Base-by-base conservation (phyloP, 1,139 yeast species). In the Magnusiomyces tetraspermus region DNA sequence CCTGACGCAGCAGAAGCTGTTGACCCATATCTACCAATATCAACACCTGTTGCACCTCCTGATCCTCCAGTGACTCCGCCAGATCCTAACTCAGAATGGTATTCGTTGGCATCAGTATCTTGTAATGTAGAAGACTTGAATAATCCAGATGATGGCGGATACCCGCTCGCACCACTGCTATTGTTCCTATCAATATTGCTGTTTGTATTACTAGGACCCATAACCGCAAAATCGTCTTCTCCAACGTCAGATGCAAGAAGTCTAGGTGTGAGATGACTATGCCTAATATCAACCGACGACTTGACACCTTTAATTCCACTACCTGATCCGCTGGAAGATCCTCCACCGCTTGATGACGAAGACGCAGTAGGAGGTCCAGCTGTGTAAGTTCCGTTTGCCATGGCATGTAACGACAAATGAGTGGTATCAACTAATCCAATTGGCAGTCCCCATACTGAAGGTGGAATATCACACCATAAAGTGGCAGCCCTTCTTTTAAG, bases 161-260 rank as follows among this genome's bases (percentile, higher is more conserved):
- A 8, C 8, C 33, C 33, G 13, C 33, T 30, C 13, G 11, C 13
- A 8, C 33, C 33, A 13, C 33, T 30, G 33, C 11, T 30, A 13
- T 30, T 30, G 13, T 30, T 33, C n/a, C n/a, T n/a, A n/a, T n/a
- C n/a, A n/a, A n/a, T 13, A 30, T 40, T 15, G 49, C 6, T 19
- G 49, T 33, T 36, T n/a, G 21, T 19, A 23, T n/a, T n/a, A n/a
- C n/a, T n/a, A n/a, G n/a, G n/a, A 8, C 33, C 33, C 8, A 40
- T 36, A 4, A 42, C 21, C 4, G 50, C 36, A n/a, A 22, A 44
- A n/a, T 51, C 51, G 17, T 54, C 78, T 55, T 84, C 89, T 57
- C 83, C 92, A 31, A 85, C 82, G 66, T 85, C 95, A n/a, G 85
- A 80, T 1, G 92, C 92, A 55, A 85, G 71, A 65, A 85, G 73